Percentiles rank a stretch among this genome's conserved stretches.
Evolutionary conservation across 106 monocot genomes (phyloP).

Genomic region (Allium cepa): DNA sequence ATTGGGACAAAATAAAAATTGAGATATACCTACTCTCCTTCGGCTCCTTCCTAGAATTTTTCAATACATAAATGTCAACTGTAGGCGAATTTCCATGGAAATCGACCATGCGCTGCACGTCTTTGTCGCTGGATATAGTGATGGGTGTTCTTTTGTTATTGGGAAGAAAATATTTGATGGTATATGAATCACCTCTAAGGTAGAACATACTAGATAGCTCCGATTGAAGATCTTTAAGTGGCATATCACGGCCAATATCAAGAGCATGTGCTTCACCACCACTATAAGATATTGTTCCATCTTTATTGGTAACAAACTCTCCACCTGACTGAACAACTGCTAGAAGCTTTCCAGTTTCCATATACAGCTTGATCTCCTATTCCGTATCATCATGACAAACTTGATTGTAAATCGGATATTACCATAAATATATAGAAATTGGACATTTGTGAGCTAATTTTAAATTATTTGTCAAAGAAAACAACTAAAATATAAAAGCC

Average conservation of each 20-base stretch:
- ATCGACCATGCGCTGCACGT: constrained; percentile 85
- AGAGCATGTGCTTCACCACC: constrained; percentile 98
- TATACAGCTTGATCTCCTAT: constrained; percentile 5
- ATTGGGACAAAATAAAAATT: too few species aligned
- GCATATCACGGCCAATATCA: constrained; percentile 54
- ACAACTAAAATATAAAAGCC: too few species aligned
- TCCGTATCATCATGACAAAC: neutral
- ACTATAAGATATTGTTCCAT: constrained; percentile 66
- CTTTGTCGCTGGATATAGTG: constrained; percentile 86
- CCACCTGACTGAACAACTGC: constrained; percentile 87
- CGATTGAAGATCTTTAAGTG: constrained; percentile 43
- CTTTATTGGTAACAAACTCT: constrained; percentile 55
- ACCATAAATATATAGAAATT: too few species aligned
- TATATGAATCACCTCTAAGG: constrained; percentile 27
- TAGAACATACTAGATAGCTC: constrained; percentile 79
- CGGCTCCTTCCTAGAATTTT: constrained; percentile 33
- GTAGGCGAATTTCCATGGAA: constrained; percentile 64
- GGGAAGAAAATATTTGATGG: constrained; percentile 91
- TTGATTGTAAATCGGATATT: neutral
- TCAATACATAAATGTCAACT: constrained; percentile 67
- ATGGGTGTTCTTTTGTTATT: constrained; percentile 68
- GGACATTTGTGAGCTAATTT: too few species aligned
- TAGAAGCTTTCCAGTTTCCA: constrained; percentile 48
- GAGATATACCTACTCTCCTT: constrained; percentile 45
- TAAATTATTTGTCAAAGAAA: too few species aligned